Conservation (phyloP, 352 stramenopile species). For the Phytophthora agathidicida region DNA sequence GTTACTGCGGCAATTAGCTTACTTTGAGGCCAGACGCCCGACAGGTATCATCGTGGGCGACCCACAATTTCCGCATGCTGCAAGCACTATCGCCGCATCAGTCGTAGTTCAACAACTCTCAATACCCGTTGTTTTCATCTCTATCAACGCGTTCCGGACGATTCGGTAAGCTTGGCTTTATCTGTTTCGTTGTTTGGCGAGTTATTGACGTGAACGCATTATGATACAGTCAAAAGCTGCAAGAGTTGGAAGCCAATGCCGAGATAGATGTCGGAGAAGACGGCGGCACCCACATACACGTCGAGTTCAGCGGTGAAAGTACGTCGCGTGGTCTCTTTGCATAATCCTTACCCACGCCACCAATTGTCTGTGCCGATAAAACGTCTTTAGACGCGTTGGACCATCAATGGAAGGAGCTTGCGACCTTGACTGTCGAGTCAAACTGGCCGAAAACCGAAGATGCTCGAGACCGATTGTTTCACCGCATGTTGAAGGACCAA, state of each 20-base stretch:
- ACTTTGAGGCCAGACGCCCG: conserved; percentile 39
- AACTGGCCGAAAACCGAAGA: conserved; percentile 60
- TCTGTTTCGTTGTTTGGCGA: background rate
- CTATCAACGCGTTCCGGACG: conserved; percentile 32
- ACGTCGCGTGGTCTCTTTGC: conserved; percentile 14
- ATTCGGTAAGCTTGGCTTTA: conserved; percentile 25
- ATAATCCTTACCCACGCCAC: no score
- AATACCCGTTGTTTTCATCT: conserved; percentile 63
- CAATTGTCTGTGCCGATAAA: background rate
- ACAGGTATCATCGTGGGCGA: conserved; percentile 60
- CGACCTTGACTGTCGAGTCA: conserved; percentile 39
- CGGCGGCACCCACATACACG: conserved; percentile 47
- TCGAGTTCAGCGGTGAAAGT: conserved; percentile 76
- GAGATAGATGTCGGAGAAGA: conserved; percentile 9
- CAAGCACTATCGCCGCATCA: conserved; percentile 19
- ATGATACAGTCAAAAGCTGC: conserved; percentile 27
- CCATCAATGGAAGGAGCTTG: conserved; percentile 72
- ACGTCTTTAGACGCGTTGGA: conserved; percentile 50
- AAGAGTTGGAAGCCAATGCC: conserved; percentile 20
- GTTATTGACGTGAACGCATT: background rate
- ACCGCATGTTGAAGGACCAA: conserved; percentile 81
- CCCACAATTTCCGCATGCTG: conserved; percentile 24
- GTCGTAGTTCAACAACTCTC: conserved; percentile 29
- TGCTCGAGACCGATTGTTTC: conserved; percentile 61
- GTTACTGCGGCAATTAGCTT: conserved; percentile 47